Conservation (phyloP, 2,329 filamentous ascomycete species). For the Arthroderma sp. region DNA sequence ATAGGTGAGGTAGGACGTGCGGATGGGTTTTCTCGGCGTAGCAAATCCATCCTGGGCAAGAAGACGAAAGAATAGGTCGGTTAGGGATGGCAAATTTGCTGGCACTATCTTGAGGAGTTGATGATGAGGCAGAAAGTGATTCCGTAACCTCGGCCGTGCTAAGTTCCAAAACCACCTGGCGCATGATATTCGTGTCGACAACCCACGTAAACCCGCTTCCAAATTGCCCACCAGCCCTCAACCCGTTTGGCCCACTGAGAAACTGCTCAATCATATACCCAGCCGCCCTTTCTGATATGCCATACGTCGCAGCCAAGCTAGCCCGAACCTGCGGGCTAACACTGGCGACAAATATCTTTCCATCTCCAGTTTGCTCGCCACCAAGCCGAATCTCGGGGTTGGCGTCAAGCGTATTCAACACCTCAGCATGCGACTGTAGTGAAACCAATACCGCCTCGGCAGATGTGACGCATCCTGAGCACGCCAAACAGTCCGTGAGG, state of each 20-base stretch:
- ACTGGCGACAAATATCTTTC: slow-evolving; percentile 77
- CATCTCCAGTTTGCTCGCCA: slow-evolving; percentile 37
- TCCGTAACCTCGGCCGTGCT: slow-evolving; percentile 58
- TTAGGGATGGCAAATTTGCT: slow-evolving; percentile 23
- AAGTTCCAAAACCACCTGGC: slow-evolving; percentile 71
- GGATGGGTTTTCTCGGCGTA: slow-evolving; percentile 98
- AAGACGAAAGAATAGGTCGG: slow-evolving; percentile 56
- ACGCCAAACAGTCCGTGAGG: slow-evolving; percentile 91
- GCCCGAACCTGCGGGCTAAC: slow-evolving; percentile 85
- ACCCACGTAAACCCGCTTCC: slow-evolving; percentile 78
- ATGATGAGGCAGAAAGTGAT: slow-evolving; percentile 17
- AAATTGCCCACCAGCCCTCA: slow-evolving; percentile 58
- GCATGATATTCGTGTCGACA: slow-evolving; percentile 73
- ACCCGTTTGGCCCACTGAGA: slow-evolving; percentile 55
- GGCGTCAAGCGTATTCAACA: slow-evolving; percentile 67
- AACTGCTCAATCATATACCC: slow-evolving; percentile 74
- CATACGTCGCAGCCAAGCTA: slow-evolving; percentile 73
- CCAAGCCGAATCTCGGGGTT: slow-evolving; percentile 33
- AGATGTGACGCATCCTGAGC: slow-evolving; percentile 93
- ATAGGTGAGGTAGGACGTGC: slow-evolving; percentile 81
- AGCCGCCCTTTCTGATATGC: slow-evolving; percentile 59
- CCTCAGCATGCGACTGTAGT: slow-evolving; percentile 84
- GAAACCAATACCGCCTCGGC: slow-evolving; percentile 95
- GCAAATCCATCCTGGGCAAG: slow-evolving; percentile 96
- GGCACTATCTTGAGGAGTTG: slow-evolving; percentile 10